Evolutionary conservation across 2,329 filamentous ascomycete genomes (phyloP), one percentile per base, ranked within the genome.

Genomic region (Colletotrichum viniferum): DNA sequence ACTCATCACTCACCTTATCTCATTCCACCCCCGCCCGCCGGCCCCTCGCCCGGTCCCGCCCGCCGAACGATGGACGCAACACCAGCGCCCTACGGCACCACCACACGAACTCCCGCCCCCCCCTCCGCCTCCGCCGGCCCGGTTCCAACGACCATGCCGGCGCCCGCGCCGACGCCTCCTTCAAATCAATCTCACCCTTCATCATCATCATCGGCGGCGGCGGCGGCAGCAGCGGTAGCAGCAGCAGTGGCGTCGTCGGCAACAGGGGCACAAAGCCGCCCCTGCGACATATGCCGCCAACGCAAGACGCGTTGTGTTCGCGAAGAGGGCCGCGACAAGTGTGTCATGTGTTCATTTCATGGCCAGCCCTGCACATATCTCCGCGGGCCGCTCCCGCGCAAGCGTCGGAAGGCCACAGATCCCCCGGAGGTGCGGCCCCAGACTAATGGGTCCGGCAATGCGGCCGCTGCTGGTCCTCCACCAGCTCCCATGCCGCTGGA

Each of bases 331-430:
- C 88, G 88, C 78, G 86, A 87, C 58, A 87, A 90, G 77, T 94
- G 92, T 81, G 90, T 93, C 64, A 85, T 93, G 74, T 94, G 92
- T 83, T 88, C 90, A 77, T 93, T 93, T 81, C 91, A 93, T 83
- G 90, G 91, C 81, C 91, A 93, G 80, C 89, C 91, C 77, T 93
- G 92, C 82, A 93, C 92, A 28, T 94, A 92, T 81, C 86, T 92
- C 66, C 81, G 82, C n/a, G 83, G 82, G 0, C 82, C 82, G 21
- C 81, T 82, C 18, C 82, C 82, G 34, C 81, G 82, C 43, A 79
- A 81, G 62, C 81, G 81, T 56, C 78, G 79, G 69, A 79, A 77
- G 74, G 80, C 74, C 66, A 80, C 69, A 71, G 67, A 77, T 18
- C 79, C 77, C 26, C 77, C 79, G 43, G 73, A 79, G 58, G 77